Conservation (phyloP, 306 rosid genomes). For the Bauhinia variegata region DNA sequence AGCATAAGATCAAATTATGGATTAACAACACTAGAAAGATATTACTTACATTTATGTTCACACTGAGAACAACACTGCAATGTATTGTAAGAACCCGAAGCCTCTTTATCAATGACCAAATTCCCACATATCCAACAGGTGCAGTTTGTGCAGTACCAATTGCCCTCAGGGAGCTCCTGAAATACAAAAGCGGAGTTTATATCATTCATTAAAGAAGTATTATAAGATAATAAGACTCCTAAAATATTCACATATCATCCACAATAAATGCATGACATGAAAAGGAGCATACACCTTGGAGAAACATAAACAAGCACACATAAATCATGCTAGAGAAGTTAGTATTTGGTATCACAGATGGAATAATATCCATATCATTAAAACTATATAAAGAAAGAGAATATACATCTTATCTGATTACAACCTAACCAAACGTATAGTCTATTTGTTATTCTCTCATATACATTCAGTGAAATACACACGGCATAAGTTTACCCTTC, state of each 20-base stretch:
- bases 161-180: conserved; percentile 96
- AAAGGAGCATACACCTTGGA: conserved; percentile 19
- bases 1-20: conserved; percentile 17
- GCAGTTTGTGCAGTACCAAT: conserved; percentile 92
- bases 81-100: conserved; percentile 57
- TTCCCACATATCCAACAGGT: conserved; percentile 84
- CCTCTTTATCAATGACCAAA: conserved; percentile 66
- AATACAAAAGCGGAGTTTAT: conserved; percentile 32
- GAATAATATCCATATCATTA: conserved; percentile 13
- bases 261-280: conserved; percentile 13
- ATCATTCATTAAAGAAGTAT: conserved; percentile 32
- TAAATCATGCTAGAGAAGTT: conserved; percentile 6
- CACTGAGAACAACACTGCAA: conserved; percentile 90
- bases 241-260: conserved; percentile 11
- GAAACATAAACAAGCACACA: conserved; percentile 17
- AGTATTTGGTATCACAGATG: conserved; percentile 29
- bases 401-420: conserved; percentile 9
- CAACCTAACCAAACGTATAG: conserved; percentile 22
- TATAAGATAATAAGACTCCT: conserved; percentile 32
- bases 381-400: neutral
- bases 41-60: conserved; percentile 79
- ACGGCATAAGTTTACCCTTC: conserved; percentile 6
- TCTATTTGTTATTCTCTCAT: conserved; percentile 9
- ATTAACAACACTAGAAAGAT: conserved; percentile 23
- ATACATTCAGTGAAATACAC: conserved; percentile 21